Evolutionary conservation across 495 filamentous ascomycete genomes (phyloP).

Genomic region (Haplographium delicatum): DNA sequence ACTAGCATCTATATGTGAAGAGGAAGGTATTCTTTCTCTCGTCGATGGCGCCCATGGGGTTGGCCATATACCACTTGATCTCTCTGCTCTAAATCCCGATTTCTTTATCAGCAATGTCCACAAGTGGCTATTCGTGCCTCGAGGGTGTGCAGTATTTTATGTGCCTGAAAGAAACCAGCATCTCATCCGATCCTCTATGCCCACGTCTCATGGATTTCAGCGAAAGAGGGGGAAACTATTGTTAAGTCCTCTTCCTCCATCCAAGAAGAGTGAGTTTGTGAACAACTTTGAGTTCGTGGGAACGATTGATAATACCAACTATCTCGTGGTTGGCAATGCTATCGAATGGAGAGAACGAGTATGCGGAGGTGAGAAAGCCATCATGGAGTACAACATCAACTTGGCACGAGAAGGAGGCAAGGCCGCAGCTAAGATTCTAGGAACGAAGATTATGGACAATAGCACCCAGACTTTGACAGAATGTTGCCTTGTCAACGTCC

Average conservation of each 20-base stretch:
- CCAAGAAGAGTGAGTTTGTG: constrained; percentile 52
- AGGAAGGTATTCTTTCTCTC: constrained; percentile 48
- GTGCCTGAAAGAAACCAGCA: constrained; percentile 68
- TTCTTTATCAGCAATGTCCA: constrained; percentile 83
- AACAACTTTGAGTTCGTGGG: constrained; percentile 72
- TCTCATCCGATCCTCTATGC: constrained; percentile 67
- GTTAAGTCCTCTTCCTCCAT: constrained; percentile 38
- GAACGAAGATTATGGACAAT: constrained; percentile 67
- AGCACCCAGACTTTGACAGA: constrained; percentile 37
- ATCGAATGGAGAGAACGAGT: constrained; percentile 61
- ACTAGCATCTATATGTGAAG: constrained; percentile 56
- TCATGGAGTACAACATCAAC: constrained; percentile 50
- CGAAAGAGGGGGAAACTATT: constrained; percentile 16
- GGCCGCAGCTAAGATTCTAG: constrained; percentile 53
- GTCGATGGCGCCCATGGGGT: constrained; percentile 83
- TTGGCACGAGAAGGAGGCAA: constrained; percentile 58
- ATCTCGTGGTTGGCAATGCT: constrained; percentile 63
- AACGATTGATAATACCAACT: constrained; percentile 67
- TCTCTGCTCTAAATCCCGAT: constrained; percentile 62
- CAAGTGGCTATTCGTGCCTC: constrained; percentile 89
- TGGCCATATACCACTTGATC: constrained; percentile 67
- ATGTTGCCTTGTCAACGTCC: constrained; percentile 61
- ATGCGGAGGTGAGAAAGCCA: constrained; percentile 68
- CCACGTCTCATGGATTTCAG: constrained; percentile 60
- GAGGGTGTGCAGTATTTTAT: constrained; percentile 74